Evolutionary conservation across 495 filamentous ascomycete species (phyloP).

Genomic region (Podospora pseudopauciseta): DNA sequence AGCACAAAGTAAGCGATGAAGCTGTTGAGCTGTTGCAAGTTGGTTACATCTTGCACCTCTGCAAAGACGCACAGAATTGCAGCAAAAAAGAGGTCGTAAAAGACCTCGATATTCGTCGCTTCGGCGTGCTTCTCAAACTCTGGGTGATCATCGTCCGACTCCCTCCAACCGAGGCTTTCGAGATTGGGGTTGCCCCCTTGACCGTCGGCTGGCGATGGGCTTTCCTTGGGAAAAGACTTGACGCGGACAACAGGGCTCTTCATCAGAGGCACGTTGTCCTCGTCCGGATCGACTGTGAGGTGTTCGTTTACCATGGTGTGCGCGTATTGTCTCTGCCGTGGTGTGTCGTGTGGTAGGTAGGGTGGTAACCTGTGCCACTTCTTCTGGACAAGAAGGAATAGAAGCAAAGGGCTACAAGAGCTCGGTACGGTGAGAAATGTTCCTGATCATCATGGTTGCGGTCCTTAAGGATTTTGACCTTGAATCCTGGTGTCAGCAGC

Average conservation of each 20-base stretch:
- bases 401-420: too few relatives aligned
- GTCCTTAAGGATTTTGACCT: too few relatives aligned
- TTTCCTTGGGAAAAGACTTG: not conserved
- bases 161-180: not conserved
- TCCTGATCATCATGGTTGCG: too few relatives aligned
- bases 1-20: constrained; percentile 64
- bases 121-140: constrained; percentile 7
- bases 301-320: not conserved
- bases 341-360: too few relatives aligned
- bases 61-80: constrained; percentile 65
- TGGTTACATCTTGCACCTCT: constrained; percentile 52
- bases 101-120: constrained; percentile 42
- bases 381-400: too few relatives aligned
- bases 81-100: constrained; percentile 68
- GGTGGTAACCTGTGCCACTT: too few relatives aligned
- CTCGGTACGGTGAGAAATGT: too few relatives aligned
- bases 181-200: not conserved
- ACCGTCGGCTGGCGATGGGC: not conserved
- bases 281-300: not conserved
- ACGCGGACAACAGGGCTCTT: not conserved
- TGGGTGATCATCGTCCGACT: not conserved
- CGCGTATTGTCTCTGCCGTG: too few relatives aligned
- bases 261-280: constrained; percentile 2
- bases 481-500: too few relatives aligned
- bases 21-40: constrained; percentile 26